Evolutionary conservation across 495 filamentous ascomycete species (phyloP), one percentile per base, ranked within the genome.

Genomic region (Neurospora intermedia): DNA sequence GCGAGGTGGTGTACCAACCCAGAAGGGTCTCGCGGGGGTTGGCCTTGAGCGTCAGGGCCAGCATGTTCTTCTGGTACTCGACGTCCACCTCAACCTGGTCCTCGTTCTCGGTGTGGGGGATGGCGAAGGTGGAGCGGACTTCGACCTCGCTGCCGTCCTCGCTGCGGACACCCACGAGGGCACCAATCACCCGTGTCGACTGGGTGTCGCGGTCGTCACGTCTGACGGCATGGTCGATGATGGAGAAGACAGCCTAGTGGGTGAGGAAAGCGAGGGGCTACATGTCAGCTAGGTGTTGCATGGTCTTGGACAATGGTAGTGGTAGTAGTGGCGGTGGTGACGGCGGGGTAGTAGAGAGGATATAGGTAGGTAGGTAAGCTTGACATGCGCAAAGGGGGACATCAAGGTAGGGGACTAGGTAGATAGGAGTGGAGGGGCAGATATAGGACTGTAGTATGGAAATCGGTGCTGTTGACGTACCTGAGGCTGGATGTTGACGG

Each of bases 31-130:
- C 96, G 81, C 93, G 91, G 15, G 96, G 96, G 83, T 94, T 93
- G 20, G 94, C 94, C 86, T 94, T 94, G 76, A 97, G 88, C 81
- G 97, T 94, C 75, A 99, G 86, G 20, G 90, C 90, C 20, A 98
- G 89, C 96, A 99, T 98, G 81, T 94, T 93, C 88, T 98, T 98
- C 83, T 99, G 96, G 81, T 98, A 99, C 83, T 98, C 96, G 89
- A 99, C 97, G 82, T 99, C 96, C 74, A 99, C 96, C 81, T 99
- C 96, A 77, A 99, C 96, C 83, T 99, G 96, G 83, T 99, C 96
- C 80, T 94, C 91, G 78, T 93, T 97, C 86, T 99, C 96, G 73
- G 94, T 98, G 86, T 99, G 96, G 73, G 94, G 93, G 76, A 99
- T 96, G 72, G 96, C 96, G 81, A 98, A 99, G 83, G 92, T 94